Percentiles rank a stretch among this genome's conserved stretches.
These are phyloP conservation scores for Trematosphaeria pertusa DNA, from an alignment of 2,329 filamentous ascomycete genomes.

Conservation along the genomic window DNA sequence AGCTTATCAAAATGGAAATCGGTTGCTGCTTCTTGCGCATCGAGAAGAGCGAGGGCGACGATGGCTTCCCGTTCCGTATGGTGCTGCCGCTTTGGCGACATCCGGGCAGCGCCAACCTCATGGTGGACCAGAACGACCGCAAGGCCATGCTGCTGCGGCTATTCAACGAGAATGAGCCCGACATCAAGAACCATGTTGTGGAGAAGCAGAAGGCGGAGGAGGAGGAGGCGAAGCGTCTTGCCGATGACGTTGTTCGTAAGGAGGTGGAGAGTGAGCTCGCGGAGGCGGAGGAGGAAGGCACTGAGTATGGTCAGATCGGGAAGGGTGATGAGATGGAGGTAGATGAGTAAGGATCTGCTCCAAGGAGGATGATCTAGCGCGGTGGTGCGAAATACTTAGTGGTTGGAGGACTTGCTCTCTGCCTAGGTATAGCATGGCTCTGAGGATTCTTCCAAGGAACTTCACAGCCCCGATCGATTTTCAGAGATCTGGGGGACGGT, in stretches of 20 bases:
- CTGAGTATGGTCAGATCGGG: not conserved
- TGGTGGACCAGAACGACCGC: slow-evolving; percentile 97
- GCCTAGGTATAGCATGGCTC: too few relatives aligned
- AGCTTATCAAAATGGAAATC: slow-evolving; percentile 78
- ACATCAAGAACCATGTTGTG: slow-evolving; percentile 61
- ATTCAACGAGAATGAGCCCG: slow-evolving; percentile 85
- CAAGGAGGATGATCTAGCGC: too few relatives aligned
- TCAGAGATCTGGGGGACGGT: too few relatives aligned
- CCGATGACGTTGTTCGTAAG: slow-evolving; percentile 13
- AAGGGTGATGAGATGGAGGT: not conserved
- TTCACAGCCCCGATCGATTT: too few relatives aligned
- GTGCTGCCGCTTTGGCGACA: slow-evolving; percentile 94
- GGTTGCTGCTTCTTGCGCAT: slow-evolving; percentile 91
- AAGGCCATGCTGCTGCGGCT: slow-evolving; percentile 88
- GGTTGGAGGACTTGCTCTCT: too few relatives aligned
- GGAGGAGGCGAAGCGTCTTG: slow-evolving; percentile 17
- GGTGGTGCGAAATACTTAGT: too few relatives aligned
- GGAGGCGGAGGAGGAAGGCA: slow-evolving; percentile 5
- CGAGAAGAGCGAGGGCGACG: slow-evolving; percentile 71
- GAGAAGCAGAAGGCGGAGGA: slow-evolving; percentile 41
- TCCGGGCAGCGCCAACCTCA: slow-evolving; percentile 88
- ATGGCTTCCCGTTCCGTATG: slow-evolving; percentile 76
- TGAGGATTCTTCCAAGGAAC: too few relatives aligned
- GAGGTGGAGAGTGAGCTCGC: slow-evolving; percentile 13
- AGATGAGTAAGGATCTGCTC: too few relatives aligned